Evolutionary conservation across 805 yeast genomes (phyloP).

Genomic region (Starmerella apicola): DNA sequence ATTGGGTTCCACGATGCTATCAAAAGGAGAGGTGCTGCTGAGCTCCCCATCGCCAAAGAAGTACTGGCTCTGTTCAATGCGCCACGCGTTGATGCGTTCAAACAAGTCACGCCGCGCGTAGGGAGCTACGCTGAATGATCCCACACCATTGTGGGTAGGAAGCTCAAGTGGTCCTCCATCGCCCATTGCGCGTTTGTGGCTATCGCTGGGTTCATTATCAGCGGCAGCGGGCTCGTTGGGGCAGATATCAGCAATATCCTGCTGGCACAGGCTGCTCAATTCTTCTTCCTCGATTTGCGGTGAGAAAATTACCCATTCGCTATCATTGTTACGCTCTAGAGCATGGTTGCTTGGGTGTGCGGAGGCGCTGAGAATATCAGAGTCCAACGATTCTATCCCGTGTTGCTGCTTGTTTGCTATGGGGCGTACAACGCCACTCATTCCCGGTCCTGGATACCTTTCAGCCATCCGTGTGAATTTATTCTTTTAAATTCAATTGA

Average conservation of each 20-base stretch:
- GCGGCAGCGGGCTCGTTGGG: too few species aligned
- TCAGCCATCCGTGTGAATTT: too few species aligned
- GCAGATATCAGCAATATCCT: not conserved
- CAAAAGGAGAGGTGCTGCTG: not conserved
- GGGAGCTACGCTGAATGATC: constrained; percentile 21
- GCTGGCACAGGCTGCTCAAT: not conserved
- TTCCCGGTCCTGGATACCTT: not conserved
- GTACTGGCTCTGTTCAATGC: constrained; percentile 29
- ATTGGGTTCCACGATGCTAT: not conserved
- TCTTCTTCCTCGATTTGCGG: constrained; percentile 19
- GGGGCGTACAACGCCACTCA: not conserved
- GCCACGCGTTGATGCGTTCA: constrained; percentile 32
- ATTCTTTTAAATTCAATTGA: too few species aligned
- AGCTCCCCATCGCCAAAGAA: constrained; percentile 21
- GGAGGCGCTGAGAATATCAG: constrained; percentile 14
- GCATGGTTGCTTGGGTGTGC: constrained; percentile 8
- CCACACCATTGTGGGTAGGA: constrained; percentile 29
- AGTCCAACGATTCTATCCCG: constrained; percentile 14
- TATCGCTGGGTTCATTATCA: too few species aligned
- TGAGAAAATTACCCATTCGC: constrained; percentile 32
- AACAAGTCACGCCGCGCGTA: constrained; percentile 20
- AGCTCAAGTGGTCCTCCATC: constrained; percentile 21
- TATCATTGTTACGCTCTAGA: constrained; percentile 13
- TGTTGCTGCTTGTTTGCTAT: not conserved
- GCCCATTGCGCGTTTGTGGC: not conserved